Evolutionary conservation across 371 early-diverging fungal genomes (phyloP).

Genomic region (Rhizopus sp.): DNA sequence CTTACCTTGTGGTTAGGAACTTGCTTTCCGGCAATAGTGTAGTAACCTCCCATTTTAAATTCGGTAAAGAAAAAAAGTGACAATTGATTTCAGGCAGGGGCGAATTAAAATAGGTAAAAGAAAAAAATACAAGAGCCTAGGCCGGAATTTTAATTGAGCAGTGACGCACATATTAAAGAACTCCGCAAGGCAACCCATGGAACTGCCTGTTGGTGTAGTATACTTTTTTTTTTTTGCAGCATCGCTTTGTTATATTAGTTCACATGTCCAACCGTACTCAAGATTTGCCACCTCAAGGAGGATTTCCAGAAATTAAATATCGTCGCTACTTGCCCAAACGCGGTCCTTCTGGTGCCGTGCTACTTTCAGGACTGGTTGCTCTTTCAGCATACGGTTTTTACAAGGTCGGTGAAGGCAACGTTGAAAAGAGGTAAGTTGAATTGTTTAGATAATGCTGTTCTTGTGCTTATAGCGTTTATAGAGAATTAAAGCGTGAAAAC

Average conservation of each 20-base stretch:
- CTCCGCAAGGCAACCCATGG: neutral
- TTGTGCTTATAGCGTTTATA: conserved; percentile 25
- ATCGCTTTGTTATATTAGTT: conserved; percentile 1
- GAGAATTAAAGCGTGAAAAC: conserved; percentile 92
- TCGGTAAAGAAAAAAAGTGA: conserved; percentile 1
- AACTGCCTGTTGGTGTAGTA: neutral
- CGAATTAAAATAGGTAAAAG: too few relatives aligned
- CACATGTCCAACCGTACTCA: conserved; percentile 37
- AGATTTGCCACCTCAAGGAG: conserved; percentile 77
- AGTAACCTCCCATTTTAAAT: conserved; percentile 53
- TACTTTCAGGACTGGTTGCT: conserved; percentile 57
- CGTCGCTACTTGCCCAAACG: conserved; percentile 86
- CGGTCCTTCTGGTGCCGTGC: conserved; percentile 78
- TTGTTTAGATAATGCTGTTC: neutral
- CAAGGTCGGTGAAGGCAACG: conserved; percentile 65
- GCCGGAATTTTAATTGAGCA: too few relatives aligned
- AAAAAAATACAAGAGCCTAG: too few relatives aligned
- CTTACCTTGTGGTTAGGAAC: conserved; percentile 53
- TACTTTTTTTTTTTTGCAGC: neutral
- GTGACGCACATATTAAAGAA: too few relatives aligned
- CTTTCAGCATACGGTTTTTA: conserved; percentile 60
- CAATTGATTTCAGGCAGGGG: conserved; percentile 1
- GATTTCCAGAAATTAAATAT: conserved; percentile 78
- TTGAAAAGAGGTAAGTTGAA: conserved; percentile 69
- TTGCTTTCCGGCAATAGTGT: conserved; percentile 53